phyloP scores from a whole-genome alignment of 2,329 filamentous ascomycete species.

The Monosporascus sp. region DNA sequence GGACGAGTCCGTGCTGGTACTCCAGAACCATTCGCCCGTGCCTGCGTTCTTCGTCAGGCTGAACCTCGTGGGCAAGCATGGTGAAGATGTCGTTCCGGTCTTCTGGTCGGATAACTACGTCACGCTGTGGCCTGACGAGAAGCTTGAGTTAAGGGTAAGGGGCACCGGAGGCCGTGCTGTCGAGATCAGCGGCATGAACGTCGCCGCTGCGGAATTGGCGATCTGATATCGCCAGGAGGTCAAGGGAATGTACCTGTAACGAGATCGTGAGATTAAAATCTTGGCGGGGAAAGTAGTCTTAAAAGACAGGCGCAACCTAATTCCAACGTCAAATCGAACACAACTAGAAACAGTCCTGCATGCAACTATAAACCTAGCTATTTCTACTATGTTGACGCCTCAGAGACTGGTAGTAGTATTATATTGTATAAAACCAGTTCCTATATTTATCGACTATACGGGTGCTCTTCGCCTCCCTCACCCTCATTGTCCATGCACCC shows the following conservation, averaged over 20 bases:
- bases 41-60: constrained; percentile 57
- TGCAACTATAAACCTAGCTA: no score
- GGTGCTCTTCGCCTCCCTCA: no score
- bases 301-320: neutral
- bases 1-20: constrained; percentile 25
- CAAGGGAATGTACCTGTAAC: no score
- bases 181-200: constrained; percentile 24
- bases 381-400: no score
- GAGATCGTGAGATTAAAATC: no score
- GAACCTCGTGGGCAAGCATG: constrained; percentile 39
- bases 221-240: neutral
- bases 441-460: no score
- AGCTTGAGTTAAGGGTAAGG: constrained; percentile 33
- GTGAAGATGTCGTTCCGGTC: constrained; percentile 44
- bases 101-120: constrained; percentile 61
- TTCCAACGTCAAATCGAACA: no score
- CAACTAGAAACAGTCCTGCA: no score
- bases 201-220: constrained; percentile 2
- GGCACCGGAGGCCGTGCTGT: constrained; percentile 19
- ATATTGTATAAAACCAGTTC: no score
- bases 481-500: no score
- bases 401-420: no score
- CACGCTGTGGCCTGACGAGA: constrained; percentile 55
- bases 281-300: neutral
- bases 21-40: constrained; percentile 47